These are phyloP conservation scores for Nemania abortiva DNA, from an alignment of 2,329 filamentous ascomycete genomes.

Conservation along the genomic window DNA sequence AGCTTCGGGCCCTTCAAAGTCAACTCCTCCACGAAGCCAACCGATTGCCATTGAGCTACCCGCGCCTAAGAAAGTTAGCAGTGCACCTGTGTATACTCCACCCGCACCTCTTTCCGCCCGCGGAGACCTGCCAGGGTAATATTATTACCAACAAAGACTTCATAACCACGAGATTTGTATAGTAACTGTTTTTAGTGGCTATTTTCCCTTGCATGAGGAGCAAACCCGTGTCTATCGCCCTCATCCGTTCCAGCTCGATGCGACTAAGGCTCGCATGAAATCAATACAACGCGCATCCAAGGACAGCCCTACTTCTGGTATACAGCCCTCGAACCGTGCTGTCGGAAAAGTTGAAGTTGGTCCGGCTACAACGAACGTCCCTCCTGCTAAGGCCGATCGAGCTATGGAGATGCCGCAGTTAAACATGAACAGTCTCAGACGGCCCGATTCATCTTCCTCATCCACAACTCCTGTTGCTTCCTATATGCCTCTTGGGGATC, in stretches of 20 bases:
- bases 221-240: constrained; percentile 61
- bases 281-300: constrained; percentile 54
- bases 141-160: constrained; percentile 44
- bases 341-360: constrained; percentile 41
- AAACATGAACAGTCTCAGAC: constrained; percentile 28
- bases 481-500: constrained; percentile 63
- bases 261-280: constrained; percentile 54
- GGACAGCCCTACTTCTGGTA: constrained; percentile 43
- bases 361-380: constrained; percentile 39
- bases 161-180: constrained; percentile 22
- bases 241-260: constrained; percentile 64
- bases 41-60: constrained; percentile 69
- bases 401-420: constrained; percentile 45
- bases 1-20: constrained; percentile 35
- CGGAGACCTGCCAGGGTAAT: constrained; percentile 69
- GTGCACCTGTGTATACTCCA: constrained; percentile 58
- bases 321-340: constrained; percentile 32
- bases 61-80: constrained; percentile 55
- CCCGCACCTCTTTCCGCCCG: constrained; percentile 67
- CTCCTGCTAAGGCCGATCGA: constrained; percentile 42
- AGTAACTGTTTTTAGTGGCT: constrained; percentile 60
- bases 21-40: constrained; percentile 52
- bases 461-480: constrained; percentile 62
- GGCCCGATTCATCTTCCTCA: constrained; percentile 41
- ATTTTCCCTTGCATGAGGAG: constrained; percentile 72